These are phyloP conservation scores for Morella rubra DNA, from an alignment of 306 rosid genomes.

Conservation along the genomic window DNA sequence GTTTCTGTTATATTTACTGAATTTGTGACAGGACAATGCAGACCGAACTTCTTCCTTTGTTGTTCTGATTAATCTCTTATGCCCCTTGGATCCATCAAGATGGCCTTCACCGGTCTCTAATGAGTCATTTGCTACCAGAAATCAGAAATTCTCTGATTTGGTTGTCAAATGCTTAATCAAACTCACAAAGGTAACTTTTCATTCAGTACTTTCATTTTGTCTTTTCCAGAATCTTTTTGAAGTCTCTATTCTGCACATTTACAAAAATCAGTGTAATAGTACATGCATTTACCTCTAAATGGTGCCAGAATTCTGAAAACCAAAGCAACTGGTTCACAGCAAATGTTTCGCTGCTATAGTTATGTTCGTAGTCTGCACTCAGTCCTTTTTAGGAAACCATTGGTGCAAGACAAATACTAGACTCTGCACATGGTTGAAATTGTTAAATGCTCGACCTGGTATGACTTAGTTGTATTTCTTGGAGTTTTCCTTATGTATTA, in stretches of 20 bases:
- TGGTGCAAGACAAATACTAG: not conserved
- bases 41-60: constrained; percentile 96
- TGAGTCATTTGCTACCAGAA: constrained; percentile 83
- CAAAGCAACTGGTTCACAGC: not conserved
- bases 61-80: constrained; percentile 83
- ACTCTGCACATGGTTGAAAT: not conserved
- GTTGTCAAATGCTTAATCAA: constrained; percentile 99
- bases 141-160: constrained; percentile 94
- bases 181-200: constrained; percentile 76
- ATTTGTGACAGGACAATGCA: constrained; percentile 79
- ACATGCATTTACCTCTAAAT: too few species aligned
- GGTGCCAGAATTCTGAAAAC: not conserved
- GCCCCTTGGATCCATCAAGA: constrained; percentile 94
- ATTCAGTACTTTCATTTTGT: not conserved
- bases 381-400: not conserved
- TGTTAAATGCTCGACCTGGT: not conserved
- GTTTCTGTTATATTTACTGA: constrained; percentile 6
- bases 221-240: not conserved
- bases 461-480: not conserved
- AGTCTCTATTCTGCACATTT: too few species aligned
- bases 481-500: not conserved
- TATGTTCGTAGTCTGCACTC: not conserved
- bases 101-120: constrained; percentile 90
- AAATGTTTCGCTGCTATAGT: not conserved
- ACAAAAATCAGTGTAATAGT: too few species aligned